Evolutionary conservation across 129 eudicot genomes (phyloP).

Genomic region (Flaveria brownii): DNA sequence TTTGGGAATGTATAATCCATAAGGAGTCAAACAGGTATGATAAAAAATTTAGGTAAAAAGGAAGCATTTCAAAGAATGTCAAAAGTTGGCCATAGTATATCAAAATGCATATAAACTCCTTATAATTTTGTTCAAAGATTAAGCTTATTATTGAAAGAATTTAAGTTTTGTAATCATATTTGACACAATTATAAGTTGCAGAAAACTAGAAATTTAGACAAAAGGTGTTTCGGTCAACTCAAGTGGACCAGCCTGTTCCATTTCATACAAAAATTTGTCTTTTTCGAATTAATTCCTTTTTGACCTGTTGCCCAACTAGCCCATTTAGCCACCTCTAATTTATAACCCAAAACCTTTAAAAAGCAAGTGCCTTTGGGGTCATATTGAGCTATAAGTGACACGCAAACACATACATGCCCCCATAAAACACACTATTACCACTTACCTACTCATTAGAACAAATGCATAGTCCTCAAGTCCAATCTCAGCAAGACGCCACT

Average conservation of each 20-base stretch:
- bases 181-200: neutral
- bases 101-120: neutral
- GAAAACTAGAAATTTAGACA: neutral
- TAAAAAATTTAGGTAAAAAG: too few relatives aligned
- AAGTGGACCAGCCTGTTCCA: neutral
- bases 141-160: neutral
- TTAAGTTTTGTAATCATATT: neutral
- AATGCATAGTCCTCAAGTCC: conserved; percentile 97
- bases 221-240: neutral
- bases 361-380: neutral
- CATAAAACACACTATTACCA: neutral
- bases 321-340: neutral
- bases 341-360: neutral
- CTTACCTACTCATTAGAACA: conserved; percentile 93
- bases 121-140: neutral
- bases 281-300: neutral
- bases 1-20: neutral
- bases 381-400: neutral
- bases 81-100: too few relatives aligned
- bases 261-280: too few relatives aligned
- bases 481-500: conserved; percentile 99
- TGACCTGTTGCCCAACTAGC: neutral
- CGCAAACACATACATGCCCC: neutral
- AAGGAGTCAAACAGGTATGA: too few relatives aligned
- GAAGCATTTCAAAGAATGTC: too few relatives aligned